These are phyloP conservation scores for Inga oerstediana DNA, from an alignment of 306 rosid genomes.

Conservation along the genomic window DNA sequence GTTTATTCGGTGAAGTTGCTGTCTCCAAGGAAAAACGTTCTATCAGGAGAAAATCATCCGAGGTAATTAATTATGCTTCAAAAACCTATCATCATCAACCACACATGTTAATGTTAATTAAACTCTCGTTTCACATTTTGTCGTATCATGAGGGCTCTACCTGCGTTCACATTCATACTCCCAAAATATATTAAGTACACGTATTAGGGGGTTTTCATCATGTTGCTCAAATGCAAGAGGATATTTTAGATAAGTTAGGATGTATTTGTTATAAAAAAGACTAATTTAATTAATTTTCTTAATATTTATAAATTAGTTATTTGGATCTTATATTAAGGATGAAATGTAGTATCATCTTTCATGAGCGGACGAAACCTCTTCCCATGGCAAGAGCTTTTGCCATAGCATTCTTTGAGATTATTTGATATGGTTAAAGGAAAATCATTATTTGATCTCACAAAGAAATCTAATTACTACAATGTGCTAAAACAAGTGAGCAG, in stretches of 20 bases:
- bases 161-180: background rate
- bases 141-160: background rate
- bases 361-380: background rate
- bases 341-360: no score
- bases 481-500: no score
- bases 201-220: no score
- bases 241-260: no score
- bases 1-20: slow-evolving; percentile 83
- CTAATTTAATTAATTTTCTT: no score
- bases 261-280: accelerated
- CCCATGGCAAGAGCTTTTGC: background rate
- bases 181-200: no score
- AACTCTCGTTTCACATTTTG: background rate
- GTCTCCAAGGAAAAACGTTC: slow-evolving; percentile 48
- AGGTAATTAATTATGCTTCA: slow-evolving; percentile 44
- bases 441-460: no score
- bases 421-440: background rate
- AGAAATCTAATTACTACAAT: no score
- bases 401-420: background rate
- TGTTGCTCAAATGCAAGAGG: no score
- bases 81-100: background rate
- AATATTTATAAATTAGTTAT: no score
- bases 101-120: background rate
- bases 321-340: no score
- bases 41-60: slow-evolving; percentile 56